A percentile compares a stretch with the other conserved stretches of the same genome.
Evolutionary conservation across 2,329 filamentous ascomycete species (phyloP).

Genomic region (Cryphonectria nitschkei): DNA sequence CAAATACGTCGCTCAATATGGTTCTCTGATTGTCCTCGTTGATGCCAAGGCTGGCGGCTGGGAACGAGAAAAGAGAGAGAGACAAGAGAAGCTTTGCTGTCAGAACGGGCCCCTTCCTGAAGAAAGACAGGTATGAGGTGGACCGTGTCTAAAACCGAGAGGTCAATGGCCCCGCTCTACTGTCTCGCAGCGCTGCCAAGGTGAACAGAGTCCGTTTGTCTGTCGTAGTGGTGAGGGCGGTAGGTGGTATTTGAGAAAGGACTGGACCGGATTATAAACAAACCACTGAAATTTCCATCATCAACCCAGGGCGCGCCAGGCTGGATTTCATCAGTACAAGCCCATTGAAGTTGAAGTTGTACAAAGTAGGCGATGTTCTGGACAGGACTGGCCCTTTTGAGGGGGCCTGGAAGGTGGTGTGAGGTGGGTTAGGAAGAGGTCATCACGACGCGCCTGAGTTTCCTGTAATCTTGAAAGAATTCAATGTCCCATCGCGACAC

Average conservation of each 20-base stretch:
- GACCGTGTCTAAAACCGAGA: neutral
- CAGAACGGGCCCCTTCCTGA: neutral
- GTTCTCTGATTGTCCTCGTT: neutral
- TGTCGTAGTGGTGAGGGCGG: neutral
- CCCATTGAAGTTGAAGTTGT: neutral
- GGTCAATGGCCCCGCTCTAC: neutral
- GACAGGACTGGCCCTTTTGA: neutral
- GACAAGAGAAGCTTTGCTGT: neutral
- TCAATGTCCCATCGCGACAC: slow-evolving; percentile 17
- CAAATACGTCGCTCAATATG: neutral
- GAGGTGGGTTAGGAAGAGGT: neutral
- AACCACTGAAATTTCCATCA: slow-evolving; percentile 11
- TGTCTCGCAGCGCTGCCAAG: neutral
- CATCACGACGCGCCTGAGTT: slow-evolving; percentile 6
- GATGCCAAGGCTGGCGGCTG: neutral
- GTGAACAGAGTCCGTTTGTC: neutral
- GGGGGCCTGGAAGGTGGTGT: neutral
- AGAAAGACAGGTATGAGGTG: neutral
- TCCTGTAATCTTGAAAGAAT: slow-evolving; percentile 11
- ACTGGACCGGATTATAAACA: slow-evolving; percentile 10
- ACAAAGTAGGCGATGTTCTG: neutral
- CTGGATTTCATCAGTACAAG: slow-evolving; percentile 10
- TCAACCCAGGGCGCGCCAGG: neutral
- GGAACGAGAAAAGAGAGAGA: neutral
- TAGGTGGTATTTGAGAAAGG: neutral